phyloP scores from a whole-genome alignment of 805 yeast species.

The Myxozyma lipomycoides region DNA sequence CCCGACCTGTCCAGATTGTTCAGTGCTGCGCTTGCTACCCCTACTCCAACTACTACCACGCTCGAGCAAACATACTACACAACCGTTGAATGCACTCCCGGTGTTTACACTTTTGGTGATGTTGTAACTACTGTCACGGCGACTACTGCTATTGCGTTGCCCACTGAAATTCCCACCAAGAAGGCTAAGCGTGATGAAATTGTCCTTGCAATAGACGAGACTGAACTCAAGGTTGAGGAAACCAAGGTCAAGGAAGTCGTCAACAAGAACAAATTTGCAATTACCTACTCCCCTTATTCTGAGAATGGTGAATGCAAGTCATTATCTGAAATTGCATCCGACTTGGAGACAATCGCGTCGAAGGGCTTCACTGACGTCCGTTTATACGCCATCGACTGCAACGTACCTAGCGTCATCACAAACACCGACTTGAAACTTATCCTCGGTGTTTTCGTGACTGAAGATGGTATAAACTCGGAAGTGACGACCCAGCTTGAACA shows the following conservation, averaged over 20 bases:
- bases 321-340: conserved; percentile 50
- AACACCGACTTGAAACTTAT: conserved; percentile 64
- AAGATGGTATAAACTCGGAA: conserved; percentile 62
- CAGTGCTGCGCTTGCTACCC: conserved; percentile 22
- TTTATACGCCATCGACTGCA: conserved; percentile 84
- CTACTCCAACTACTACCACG: conserved; percentile 2
- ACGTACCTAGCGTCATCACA: conserved; percentile 50
- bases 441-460: conserved; percentile 80
- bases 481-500: conserved; percentile 44
- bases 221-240: background rate
- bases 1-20: conserved; percentile 3
- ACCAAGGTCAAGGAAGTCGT: background rate
- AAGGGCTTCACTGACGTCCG: conserved; percentile 66
- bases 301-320: conserved; percentile 56
- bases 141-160: conserved; percentile 32
- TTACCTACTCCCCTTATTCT: conserved; percentile 58
- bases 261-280: conserved; percentile 19
- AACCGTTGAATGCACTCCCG: conserved; percentile 18
- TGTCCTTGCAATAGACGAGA: background rate
- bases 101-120: conserved; percentile 10
- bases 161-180: conserved; percentile 35
- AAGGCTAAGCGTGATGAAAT: background rate
- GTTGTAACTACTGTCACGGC: conserved; percentile 16
- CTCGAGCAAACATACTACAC: conserved; percentile 6
- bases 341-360: conserved; percentile 53